Evolutionary conservation across 2,329 filamentous ascomycete species (phyloP).

Genomic region (Nothophoma quercina): DNA sequence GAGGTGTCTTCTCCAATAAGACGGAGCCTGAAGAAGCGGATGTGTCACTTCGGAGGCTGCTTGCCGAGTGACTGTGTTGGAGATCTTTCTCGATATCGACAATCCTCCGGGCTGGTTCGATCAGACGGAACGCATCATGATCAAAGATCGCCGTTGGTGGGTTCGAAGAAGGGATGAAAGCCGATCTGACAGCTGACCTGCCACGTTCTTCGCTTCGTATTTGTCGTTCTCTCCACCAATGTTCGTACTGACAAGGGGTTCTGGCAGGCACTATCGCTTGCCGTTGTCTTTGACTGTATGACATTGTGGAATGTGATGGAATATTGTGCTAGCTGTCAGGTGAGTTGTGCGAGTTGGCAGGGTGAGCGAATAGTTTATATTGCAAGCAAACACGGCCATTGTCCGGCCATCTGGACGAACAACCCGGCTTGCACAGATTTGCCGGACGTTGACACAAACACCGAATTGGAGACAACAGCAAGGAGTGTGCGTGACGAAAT

Average conservation of each 20-base stretch:
- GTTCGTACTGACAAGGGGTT: slow-evolving; percentile 16
- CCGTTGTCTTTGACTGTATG: slow-evolving; percentile 19
- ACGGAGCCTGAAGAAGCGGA: background rate
- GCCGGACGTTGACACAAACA: slow-evolving; percentile 20
- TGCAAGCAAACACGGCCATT: slow-evolving; percentile 2
- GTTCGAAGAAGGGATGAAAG: slow-evolving; percentile 1
- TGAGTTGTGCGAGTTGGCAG: slow-evolving; percentile 22
- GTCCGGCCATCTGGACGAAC: slow-evolving; percentile 14
- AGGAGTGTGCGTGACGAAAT: slow-evolving; percentile 32
- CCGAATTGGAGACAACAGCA: slow-evolving; percentile 24
- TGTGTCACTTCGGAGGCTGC: background rate
- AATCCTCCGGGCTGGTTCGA: slow-evolving; percentile 5
- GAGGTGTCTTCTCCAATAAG: background rate
- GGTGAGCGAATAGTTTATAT: slow-evolving; percentile 28
- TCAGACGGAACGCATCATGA: slow-evolving; percentile 9
- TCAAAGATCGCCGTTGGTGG: slow-evolving; percentile 22
- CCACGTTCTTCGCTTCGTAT: slow-evolving; percentile 5
- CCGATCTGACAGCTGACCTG: slow-evolving; percentile 1
- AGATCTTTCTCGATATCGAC: slow-evolving; percentile 28
- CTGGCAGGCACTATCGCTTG: slow-evolving; percentile 8
- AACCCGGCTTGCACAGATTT: slow-evolving; percentile 13
- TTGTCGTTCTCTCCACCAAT: slow-evolving; percentile 22
- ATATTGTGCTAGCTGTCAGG: slow-evolving; percentile 11
- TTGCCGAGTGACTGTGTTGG: background rate
- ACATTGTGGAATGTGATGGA: slow-evolving; percentile 23